Evolutionary conservation across 2,329 filamentous ascomycete species (phyloP).

Genomic region (Ceratocystis colombiana): DNA sequence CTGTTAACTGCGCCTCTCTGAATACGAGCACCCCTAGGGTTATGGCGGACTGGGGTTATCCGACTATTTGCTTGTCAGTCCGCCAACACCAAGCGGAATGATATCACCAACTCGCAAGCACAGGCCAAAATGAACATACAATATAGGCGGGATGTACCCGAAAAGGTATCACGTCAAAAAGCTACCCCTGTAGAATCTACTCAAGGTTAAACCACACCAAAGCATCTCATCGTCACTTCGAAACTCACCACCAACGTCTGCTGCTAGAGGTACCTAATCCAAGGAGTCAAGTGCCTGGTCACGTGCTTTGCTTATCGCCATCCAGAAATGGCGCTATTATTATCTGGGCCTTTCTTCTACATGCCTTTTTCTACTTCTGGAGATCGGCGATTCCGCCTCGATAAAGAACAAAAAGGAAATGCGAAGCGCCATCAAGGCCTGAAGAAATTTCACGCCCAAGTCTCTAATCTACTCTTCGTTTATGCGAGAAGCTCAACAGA

Average conservation of each 20-base stretch:
- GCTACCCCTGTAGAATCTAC: not conserved
- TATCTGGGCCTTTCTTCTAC: too few relatives aligned
- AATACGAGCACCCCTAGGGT: too few relatives aligned
- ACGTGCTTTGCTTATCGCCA: constrained; percentile 2
- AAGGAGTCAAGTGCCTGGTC: not conserved
- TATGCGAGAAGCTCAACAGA: too few relatives aligned
- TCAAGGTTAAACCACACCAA: not conserved
- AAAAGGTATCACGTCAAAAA: not conserved
- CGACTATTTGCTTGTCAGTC: too few relatives aligned
- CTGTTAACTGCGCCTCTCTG: too few relatives aligned
- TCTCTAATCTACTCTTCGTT: not conserved
- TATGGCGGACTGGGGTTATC: too few relatives aligned
- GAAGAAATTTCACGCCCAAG: not conserved
- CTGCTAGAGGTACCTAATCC: not conserved
- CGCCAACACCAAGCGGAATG: too few relatives aligned
- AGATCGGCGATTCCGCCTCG: constrained; percentile 3
- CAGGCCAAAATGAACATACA: not conserved
- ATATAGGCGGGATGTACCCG: not conserved
- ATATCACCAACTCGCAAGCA: constrained; percentile 5
- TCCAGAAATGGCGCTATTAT: constrained; percentile 7
- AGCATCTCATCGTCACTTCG: too few relatives aligned
- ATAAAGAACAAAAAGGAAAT: not conserved
- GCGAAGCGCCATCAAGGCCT: not conserved
- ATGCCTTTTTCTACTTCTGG: not conserved
- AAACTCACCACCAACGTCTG: not conserved